These are phyloP conservation scores for Chenopodium berlandieri DNA, from an alignment of 148 eudicot genomes.

Conservation along the genomic window DNA sequence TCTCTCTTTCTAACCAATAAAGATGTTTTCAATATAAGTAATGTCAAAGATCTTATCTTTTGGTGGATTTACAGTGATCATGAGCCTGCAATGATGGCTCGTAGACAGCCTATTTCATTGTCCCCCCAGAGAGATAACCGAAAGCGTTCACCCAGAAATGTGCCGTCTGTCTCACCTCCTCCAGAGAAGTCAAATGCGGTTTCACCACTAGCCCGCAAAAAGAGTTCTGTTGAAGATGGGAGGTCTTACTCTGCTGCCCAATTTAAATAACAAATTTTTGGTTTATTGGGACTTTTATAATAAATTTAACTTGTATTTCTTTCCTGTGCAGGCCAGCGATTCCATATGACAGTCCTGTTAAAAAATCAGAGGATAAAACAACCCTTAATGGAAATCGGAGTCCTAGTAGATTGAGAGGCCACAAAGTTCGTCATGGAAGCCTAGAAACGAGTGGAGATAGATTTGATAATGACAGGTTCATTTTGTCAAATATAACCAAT, in stretches of 20 bases:
- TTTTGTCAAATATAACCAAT: not conserved
- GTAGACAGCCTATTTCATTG: constrained; percentile 45
- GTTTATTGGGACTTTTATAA: not conserved
- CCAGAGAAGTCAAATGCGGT: constrained; percentile 37
- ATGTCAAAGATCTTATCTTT: not conserved
- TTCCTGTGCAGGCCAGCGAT: constrained; percentile 38
- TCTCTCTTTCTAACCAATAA: constrained; percentile 8
- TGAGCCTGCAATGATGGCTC: constrained; percentile 33
- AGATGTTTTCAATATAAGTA: not conserved
- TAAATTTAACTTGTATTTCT: not conserved
- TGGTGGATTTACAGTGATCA: constrained; percentile 27
- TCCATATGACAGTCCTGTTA: constrained; percentile 36
- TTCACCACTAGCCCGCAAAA: constrained; percentile 36
- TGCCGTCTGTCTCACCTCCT: constrained; percentile 46
- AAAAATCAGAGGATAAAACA: constrained; percentile 31
- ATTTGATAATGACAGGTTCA: constrained; percentile 42
- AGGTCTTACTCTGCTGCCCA: constrained; percentile 9
- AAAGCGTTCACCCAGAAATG: constrained; percentile 32
- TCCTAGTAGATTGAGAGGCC: constrained; percentile 40
- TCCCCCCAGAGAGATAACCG: constrained; percentile 65
- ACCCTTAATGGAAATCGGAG: constrained; percentile 37
- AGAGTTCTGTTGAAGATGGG: constrained; percentile 42
- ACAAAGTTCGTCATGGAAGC: constrained; percentile 36
- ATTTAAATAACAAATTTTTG: not conserved
- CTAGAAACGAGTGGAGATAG: constrained; percentile 29